Evolutionary conservation across 2,329 filamentous ascomycete genomes (phyloP).

Genomic region (Xylaria sp.): DNA sequence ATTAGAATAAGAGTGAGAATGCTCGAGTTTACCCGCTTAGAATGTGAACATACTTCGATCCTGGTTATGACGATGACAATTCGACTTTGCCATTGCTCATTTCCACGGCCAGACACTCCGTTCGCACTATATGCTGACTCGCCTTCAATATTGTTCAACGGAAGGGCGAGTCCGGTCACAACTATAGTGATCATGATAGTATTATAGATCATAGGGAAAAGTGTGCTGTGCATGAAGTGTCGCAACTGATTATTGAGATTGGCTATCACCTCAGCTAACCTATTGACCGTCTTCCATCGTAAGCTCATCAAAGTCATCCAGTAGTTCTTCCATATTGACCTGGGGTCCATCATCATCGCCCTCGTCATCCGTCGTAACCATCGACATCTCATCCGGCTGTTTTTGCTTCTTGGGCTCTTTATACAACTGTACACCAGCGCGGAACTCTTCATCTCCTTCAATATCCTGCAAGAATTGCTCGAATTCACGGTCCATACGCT

Average conservation of each 20-base stretch:
- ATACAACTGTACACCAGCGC: conserved; percentile 86
- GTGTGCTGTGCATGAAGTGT: not conserved
- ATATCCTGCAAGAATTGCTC: conserved; percentile 97
- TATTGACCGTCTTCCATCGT: conserved; percentile 69
- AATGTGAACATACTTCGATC: not conserved
- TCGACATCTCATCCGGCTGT: conserved; percentile 73
- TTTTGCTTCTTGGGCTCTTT: conserved; percentile 69
- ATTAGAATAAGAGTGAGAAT: not conserved
- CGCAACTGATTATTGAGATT: not conserved
- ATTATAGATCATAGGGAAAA: not conserved
- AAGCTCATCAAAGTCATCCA: conserved; percentile 94
- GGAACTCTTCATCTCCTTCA: conserved; percentile 91
- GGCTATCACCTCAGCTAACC: not conserved
- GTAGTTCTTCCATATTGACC: conserved; percentile 81
- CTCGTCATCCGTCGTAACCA: conserved; percentile 70
- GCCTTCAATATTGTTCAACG: too few relatives aligned
- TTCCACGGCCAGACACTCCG: not conserved
- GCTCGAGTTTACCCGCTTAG: not conserved
- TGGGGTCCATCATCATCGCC: conserved; percentile 70
- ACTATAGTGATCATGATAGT: too few relatives aligned
- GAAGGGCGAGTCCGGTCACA: too few relatives aligned
- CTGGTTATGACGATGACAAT: not conserved
- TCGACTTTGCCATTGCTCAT: not conserved
- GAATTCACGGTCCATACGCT: conserved; percentile 90
- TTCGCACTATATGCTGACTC: not conserved